Conservation (phyloP, 2,329 filamentous ascomycete genomes). For the Fusarium bulbicola region DNA sequence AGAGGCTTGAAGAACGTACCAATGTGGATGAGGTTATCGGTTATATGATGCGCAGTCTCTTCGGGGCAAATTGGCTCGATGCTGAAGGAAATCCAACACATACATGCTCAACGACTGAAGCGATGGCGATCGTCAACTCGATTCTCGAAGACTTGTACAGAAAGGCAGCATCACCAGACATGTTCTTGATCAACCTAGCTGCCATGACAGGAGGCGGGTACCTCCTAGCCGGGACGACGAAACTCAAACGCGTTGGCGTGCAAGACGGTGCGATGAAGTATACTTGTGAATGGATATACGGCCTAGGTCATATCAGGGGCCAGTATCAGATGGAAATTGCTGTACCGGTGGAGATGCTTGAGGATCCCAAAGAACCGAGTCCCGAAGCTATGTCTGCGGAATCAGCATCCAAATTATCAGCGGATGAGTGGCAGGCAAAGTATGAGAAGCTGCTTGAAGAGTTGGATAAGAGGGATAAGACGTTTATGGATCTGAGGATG, state of each 20-base stretch:
- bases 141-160: conserved; percentile 63
- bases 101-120: conserved; percentile 61
- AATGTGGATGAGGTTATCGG: conserved; percentile 67
- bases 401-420: conserved; percentile 37
- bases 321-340: conserved; percentile 62
- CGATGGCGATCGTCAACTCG: conserved; percentile 61
- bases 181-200: conserved; percentile 67
- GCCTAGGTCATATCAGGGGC: conserved; percentile 62
- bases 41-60: conserved; percentile 61
- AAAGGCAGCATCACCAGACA: conserved; percentile 60
- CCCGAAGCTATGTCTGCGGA: conserved; percentile 26
- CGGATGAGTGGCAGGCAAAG: conserved; percentile 60
- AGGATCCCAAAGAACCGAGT: conserved; percentile 36
- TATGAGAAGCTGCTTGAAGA: conserved; percentile 67
- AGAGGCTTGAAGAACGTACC: conserved; percentile 56
- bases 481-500: conserved; percentile 55
- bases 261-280: conserved; percentile 56
- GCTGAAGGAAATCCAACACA: conserved; percentile 53
- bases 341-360: conserved; percentile 56
- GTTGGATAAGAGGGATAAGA: conserved; percentile 67
- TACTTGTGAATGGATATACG: conserved; percentile 63
- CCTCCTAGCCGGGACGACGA: conserved; percentile 55
- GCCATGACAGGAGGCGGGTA: conserved; percentile 64
- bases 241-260: conserved; percentile 56
- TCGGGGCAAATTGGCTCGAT: conserved; percentile 63